A percentile compares a stretch with the other conserved stretches of the same genome.
Conservation (phyloP, 352 stramenopile genomes). For the Hyaloperonospora brassicae region DNA sequence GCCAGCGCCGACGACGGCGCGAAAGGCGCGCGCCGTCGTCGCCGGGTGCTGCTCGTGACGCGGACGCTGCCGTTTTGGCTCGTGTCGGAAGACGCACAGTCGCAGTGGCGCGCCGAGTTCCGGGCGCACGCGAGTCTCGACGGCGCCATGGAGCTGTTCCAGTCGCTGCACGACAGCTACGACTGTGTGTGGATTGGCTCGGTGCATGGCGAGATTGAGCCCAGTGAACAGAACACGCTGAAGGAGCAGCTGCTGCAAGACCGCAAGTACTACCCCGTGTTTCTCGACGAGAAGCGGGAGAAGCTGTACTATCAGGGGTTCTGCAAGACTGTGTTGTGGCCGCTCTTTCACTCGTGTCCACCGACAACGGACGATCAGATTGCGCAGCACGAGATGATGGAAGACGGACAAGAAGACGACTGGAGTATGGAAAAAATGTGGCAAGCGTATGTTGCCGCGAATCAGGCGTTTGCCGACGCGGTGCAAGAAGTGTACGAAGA, state of each 20-base stretch:
- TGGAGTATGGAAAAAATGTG: conserved; percentile 76
- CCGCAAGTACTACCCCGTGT: conserved; percentile 89
- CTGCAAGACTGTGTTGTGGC: conserved; percentile 88
- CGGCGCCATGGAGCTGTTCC: conserved; percentile 68
- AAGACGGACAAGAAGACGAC: conserved; percentile 40
- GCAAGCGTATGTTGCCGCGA: conserved; percentile 85
- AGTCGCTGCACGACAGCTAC: conserved; percentile 69
- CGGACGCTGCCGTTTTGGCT: conserved; percentile 70
- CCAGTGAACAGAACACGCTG: conserved; percentile 72
- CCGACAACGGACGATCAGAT: conserved; percentile 75
- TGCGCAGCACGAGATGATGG: conserved; percentile 47
- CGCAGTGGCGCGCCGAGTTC: conserved; percentile 78
- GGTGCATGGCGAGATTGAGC: conserved; percentile 72
- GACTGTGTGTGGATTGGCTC: conserved; percentile 83
- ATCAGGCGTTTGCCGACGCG: conserved; percentile 81
- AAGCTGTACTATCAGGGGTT: conserved; percentile 87
- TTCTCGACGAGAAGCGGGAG: conserved; percentile 79
- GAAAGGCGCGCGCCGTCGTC: conserved; percentile 32
- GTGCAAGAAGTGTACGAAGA: conserved; percentile 85
- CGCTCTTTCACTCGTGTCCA: conserved; percentile 83
- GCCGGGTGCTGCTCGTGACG: conserved; percentile 67
- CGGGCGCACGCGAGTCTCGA: conserved; percentile 61
- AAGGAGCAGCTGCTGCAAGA: conserved; percentile 80
- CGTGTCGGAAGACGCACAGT: conserved; percentile 69
- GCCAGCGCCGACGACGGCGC: conserved; percentile 24